Base-by-base conservation (phyloP, 331 rosid genomes). In the Spiraea crenata region DNA sequence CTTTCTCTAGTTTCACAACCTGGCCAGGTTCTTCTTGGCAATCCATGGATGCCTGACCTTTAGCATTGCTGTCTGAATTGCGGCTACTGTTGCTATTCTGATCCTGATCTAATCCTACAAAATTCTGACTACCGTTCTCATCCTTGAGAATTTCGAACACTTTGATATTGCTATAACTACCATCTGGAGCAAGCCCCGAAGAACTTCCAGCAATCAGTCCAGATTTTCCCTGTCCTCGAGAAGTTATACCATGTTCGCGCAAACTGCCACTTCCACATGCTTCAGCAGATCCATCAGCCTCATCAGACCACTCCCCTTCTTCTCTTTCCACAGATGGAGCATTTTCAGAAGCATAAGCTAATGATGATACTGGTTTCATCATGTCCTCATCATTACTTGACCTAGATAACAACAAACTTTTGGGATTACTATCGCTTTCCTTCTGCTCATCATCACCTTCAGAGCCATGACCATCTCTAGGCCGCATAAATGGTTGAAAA, bases 291-390 rank as follows among this genome's bases (percentile, higher is more conserved):
- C 85, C 96, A 80, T 95, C 98, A 16, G 90, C 96, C 67, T 91
- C 98, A 60, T 91, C 98, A 60, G 96, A 91, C 98, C 98, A 95
- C 78, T 95, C 99, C 77, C 99, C 99, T 85, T 95, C 99, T 82
- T 95, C 99, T 85, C 96, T 89, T 65, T 95, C 99, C 13, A 72
- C 55, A 64, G 82, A 58, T 69, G 77, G 82, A 60, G 77, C 83
- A 54, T 82, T 81, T 47, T 78, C 67, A 5, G 75, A 74, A 69
- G 73, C 75, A 31, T 71, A 73, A 72, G 75, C 78, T n/a, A 63
- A 68, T 51, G 85, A 66, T 67, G 78, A 75, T 49, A 61, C 79
- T 40, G 79, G 83, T 78, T 79, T 85, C 70, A n/a, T n/a, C n/a
- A 67, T 59, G 52, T 74, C 90, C 73, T 80, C 85, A 37, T 81